phyloP scores from a whole-genome alignment of 768 basidiomycete genomes.

The Pleurotus tuoliensis region DNA sequence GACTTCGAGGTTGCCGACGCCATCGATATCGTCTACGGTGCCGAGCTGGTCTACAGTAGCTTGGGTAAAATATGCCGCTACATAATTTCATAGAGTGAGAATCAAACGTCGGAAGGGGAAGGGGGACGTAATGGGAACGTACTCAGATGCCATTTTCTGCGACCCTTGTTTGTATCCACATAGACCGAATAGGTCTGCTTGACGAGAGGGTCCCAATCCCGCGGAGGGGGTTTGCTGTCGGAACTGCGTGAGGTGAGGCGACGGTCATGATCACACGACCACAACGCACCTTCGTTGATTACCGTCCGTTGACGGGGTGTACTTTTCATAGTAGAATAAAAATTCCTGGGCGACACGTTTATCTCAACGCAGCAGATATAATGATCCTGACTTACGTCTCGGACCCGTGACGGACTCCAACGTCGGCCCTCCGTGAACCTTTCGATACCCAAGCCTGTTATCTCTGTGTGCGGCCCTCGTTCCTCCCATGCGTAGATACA shows the following conservation, averaged over 20 bases:
- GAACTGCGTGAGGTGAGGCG: slow-evolving; percentile 12
- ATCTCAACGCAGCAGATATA: neutral
- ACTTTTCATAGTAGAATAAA: slow-evolving; percentile 81
- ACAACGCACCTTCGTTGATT: slow-evolving; percentile 36
- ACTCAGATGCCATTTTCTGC: slow-evolving; percentile 84
- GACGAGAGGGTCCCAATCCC: slow-evolving; percentile 66
- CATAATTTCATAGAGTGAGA: slow-evolving; percentile 9
- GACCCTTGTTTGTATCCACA: slow-evolving; percentile 60
- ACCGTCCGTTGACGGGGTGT: slow-evolving; percentile 42
- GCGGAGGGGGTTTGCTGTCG: slow-evolving; percentile 46
- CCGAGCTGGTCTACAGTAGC: slow-evolving; percentile 66
- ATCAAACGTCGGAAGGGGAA: neutral
- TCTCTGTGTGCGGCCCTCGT: slow-evolving; percentile 64
- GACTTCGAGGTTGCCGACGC: slow-evolving; percentile 55
- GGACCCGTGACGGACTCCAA: slow-evolving; percentile 81
- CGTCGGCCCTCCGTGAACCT: slow-evolving; percentile 81
- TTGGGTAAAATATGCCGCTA: slow-evolving; percentile 84
- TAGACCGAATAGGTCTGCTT: slow-evolving; percentile 86
- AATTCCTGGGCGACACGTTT: slow-evolving; percentile 54
- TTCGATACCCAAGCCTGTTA: slow-evolving; percentile 78
- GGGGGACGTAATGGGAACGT: slow-evolving; percentile 20
- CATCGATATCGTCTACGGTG: slow-evolving; percentile 65
- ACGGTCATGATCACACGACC: neutral
- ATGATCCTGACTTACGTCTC: slow-evolving; percentile 53
- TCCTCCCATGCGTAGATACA: slow-evolving; percentile 74